A percentile compares a stretch with the other conserved stretches of the same genome.
phyloP scores from a whole-genome alignment of 2,329 filamentous ascomycete genomes.

The Nigrograna mackinnonii region DNA sequence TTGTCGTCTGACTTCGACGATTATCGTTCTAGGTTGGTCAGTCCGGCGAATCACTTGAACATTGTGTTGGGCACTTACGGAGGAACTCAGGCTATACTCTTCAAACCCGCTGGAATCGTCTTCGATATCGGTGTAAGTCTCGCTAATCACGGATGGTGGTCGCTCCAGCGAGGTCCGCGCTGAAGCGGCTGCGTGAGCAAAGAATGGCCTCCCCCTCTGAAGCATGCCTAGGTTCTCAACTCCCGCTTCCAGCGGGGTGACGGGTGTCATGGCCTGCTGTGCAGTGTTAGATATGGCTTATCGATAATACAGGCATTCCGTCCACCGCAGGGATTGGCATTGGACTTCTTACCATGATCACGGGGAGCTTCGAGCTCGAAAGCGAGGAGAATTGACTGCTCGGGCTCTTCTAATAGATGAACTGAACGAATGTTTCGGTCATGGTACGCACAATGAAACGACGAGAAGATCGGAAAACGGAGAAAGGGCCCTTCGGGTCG shows the following conservation, averaged over 20 bases:
- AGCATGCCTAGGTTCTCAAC: slow-evolving; percentile 48
- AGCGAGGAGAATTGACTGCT: slow-evolving; percentile 14
- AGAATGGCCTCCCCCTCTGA: slow-evolving; percentile 60
- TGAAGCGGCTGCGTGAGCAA: slow-evolving; percentile 47
- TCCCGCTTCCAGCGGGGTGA: slow-evolving; percentile 46
- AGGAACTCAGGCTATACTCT: slow-evolving; percentile 62
- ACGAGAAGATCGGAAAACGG: slow-evolving; percentile 37
- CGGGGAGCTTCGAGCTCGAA: slow-evolving; percentile 21
- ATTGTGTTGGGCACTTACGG: slow-evolving; percentile 56
- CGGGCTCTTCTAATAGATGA: slow-evolving; percentile 22
- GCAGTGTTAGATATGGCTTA: slow-evolving; percentile 20
- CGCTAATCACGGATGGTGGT: slow-evolving; percentile 72
- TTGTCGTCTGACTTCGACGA: slow-evolving; percentile 77
- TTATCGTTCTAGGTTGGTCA: slow-evolving; percentile 54
- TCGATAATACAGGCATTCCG: slow-evolving; percentile 7
- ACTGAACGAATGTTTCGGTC: slow-evolving; percentile 23
- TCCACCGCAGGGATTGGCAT: neutral
- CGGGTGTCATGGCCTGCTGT: slow-evolving; percentile 51
- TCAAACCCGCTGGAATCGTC: slow-evolving; percentile 53
- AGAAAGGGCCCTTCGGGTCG: slow-evolving; percentile 43
- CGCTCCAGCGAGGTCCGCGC: slow-evolving; percentile 51
- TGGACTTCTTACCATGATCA: slow-evolving; percentile 39
- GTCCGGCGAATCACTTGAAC: neutral
- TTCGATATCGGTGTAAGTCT: slow-evolving; percentile 78
- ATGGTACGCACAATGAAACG: slow-evolving; percentile 36